Evolutionary conservation across 768 basidiomycete species (phyloP).

Genomic region (Boletus pseudo-olivaceus): DNA sequence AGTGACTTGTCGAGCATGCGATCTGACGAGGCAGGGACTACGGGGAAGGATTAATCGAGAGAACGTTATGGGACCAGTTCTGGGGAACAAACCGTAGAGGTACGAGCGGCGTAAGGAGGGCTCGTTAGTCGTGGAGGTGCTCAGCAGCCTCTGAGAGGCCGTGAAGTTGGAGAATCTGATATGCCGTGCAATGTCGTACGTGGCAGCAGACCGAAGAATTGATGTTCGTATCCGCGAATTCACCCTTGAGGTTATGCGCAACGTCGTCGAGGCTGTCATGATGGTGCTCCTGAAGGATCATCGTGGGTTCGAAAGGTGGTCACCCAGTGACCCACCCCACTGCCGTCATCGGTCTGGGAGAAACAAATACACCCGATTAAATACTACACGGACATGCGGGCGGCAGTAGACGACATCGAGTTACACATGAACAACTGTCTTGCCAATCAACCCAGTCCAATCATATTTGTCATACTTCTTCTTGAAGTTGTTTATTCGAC

Average conservation of each 20-base stretch:
- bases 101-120: constrained; percentile 49
- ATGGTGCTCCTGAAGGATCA: neutral
- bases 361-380: neutral
- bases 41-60: neutral
- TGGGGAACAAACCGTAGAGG: constrained; percentile 46
- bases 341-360: neutral
- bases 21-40: constrained; percentile 77
- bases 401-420: neutral
- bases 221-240: neutral
- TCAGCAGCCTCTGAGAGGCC: constrained; percentile 9
- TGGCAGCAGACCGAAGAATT: neutral
- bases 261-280: neutral
- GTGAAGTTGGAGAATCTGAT: neutral
- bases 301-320: neutral
- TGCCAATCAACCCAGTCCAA: constrained; percentile 74
- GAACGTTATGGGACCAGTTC: neutral
- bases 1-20: constrained; percentile 82
- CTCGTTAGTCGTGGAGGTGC: constrained; percentile 17
- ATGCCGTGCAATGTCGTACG: neutral
- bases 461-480: constrained; percentile 74
- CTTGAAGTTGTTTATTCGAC: constrained; percentile 67
- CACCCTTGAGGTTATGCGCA: constrained; percentile 6
- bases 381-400: neutral
- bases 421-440: neutral
- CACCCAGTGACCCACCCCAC: neutral